Evolutionary conservation across 129 eudicot genomes (phyloP), one percentile per base, ranked within the genome.

Genomic region (Flaveria bidentis): DNA sequence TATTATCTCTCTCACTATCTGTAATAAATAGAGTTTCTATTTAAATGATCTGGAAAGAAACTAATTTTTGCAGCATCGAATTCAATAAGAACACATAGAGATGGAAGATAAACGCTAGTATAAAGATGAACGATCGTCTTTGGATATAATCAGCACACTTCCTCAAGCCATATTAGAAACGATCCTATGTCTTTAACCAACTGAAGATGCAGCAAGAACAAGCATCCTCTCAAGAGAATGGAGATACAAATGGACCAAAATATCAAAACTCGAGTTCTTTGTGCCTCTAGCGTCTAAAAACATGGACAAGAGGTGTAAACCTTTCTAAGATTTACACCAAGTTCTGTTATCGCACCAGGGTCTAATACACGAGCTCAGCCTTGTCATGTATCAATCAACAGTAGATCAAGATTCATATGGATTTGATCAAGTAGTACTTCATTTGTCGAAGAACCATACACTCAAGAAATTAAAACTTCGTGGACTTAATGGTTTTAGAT

Each of bases 161-260:
- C 69, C 69, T 63, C 45, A 28, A 6, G 9, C 69, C 69, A 30
- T 63, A 14, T 26, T 62, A 62, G 68, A 63, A 63, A 28, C 11
- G 13, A 63, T 63, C 20, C 12, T 63, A 5, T 13, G 69, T 28
- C 45, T 28, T 63, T 28, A 30, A 63, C 44, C 45, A 14, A 63
- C 45, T 30, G 5, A 63, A 14, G 69, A 63, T 11, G 69, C 69
- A 13, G 69, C 69, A 28, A 63, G 46, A 9, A 63, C 69, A 26
- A 30, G 69, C 28, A 63, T 63, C 18, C 45, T 63, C 44, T 28
- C 69, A 15, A 30, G 20, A 16, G 69, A 63, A 63, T 63, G 69
- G 69, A 30, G 69, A 44, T 63, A 63, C 69, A 63, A 30, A 2
- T 63, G 45, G 69, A 62, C 45, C 20, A 62, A 62, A 62, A 14